Percentiles rank a stretch among this genome's conserved stretches.
Evolutionary conservation across 1,284 basidiomycete genomes (phyloP).

Genomic region (Ceratobasidium sp.): DNA sequence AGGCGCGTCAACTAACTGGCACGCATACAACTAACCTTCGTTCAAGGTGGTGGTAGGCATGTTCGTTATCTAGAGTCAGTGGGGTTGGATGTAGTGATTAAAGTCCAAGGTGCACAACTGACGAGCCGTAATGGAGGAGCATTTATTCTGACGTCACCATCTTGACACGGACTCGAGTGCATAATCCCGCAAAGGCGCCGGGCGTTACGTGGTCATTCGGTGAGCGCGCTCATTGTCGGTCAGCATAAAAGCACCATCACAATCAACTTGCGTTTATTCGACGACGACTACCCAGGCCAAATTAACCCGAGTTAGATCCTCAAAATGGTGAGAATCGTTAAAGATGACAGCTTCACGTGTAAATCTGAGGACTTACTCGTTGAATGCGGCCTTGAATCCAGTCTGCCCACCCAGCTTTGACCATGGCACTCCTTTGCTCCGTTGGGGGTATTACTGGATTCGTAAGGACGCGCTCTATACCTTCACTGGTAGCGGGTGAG

Average conservation of each 20-base stretch:
- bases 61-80: neutral
- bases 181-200: constrained; percentile 2
- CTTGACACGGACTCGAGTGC: too few relatives aligned
- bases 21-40: constrained; percentile 6
- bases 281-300: neutral
- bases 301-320: neutral
- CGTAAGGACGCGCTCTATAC: constrained; percentile 59
- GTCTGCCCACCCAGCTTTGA: constrained; percentile 81
- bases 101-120: neutral
- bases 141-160: constrained; percentile 17
- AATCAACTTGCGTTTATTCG: neutral
- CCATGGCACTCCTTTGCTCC: constrained; percentile 77
- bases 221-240: neutral
- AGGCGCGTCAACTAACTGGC: neutral
- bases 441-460: constrained; percentile 69
- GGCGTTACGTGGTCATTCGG: constrained; percentile 8
- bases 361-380: neutral
- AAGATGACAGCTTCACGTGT: neutral
- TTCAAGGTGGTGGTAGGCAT: constrained; percentile 12
- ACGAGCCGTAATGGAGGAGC: neutral
- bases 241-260: neutral
- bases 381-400: constrained; percentile 47
- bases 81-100: neutral
- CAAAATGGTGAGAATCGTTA: constrained; percentile 8
- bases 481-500: constrained; percentile 81